Percentiles rank a stretch among this genome's conserved stretches.
These are phyloP conservation scores for Kwoniella heveanensis DNA, from an alignment of 768 basidiomycete genomes.

Conservation along the genomic window DNA sequence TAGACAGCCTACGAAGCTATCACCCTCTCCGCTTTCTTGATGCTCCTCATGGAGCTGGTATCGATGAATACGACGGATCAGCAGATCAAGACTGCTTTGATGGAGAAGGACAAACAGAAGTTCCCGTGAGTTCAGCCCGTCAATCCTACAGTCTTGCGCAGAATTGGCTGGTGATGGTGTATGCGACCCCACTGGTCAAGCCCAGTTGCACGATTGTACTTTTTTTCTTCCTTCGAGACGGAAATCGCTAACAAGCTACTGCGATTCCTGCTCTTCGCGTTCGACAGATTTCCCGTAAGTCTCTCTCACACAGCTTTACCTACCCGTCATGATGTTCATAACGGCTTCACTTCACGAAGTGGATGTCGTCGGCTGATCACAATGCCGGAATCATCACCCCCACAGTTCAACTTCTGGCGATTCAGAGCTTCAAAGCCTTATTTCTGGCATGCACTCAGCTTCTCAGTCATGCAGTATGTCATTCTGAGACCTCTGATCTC, in stretches of 20 bases:
- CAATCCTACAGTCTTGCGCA: too few species aligned
- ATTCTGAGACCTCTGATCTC: conserved; percentile 70
- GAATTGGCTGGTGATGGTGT: too few species aligned
- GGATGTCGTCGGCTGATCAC: too few species aligned
- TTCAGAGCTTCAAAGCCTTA: conserved; percentile 63
- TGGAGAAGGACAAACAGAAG: conserved; percentile 73
- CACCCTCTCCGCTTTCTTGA: conserved; percentile 80
- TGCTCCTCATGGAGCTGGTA: conserved; percentile 82
- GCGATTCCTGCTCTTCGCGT: too few species aligned
- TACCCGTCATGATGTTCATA: too few species aligned
- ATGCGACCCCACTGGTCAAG: too few species aligned
- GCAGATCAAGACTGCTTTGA: conserved; percentile 68
- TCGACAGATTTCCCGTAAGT: conserved; percentile 29
- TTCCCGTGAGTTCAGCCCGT: conserved; percentile 61
- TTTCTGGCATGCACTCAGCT: conserved; percentile 69
- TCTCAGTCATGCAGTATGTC: conserved; percentile 87
- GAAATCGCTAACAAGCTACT: too few species aligned
- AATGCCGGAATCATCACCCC: neutral
- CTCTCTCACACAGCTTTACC: neutral
- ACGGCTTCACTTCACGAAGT: too few species aligned
- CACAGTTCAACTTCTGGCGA: conserved; percentile 76
- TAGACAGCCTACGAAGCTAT: conserved; percentile 63
- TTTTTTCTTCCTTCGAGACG: too few species aligned
- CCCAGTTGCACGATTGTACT: too few species aligned
- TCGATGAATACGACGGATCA: conserved; percentile 69